Evolutionary conservation across 495 filamentous ascomycete genomes (phyloP).

Genomic region (Penicillium longicatenatum): DNA sequence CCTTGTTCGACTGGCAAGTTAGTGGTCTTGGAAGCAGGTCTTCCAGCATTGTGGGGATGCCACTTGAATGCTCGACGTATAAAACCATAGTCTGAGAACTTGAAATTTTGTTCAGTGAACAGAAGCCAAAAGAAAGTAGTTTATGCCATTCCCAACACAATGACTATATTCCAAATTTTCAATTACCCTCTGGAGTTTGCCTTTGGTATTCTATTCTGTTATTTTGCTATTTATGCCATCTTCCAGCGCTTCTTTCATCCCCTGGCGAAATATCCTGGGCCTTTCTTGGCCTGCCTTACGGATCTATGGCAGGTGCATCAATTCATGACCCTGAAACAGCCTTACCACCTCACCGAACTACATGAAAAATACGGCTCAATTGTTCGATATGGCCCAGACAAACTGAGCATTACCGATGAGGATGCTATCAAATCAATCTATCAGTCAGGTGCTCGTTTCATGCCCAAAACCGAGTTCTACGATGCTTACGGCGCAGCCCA

Average conservation of each 20-base stretch:
- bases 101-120: background rate
- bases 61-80: too few species aligned
- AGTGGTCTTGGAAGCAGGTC: too few species aligned
- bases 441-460: constrained; percentile 11
- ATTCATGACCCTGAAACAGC: constrained; percentile 14
- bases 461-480: constrained; percentile 19
- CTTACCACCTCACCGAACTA: constrained; percentile 12
- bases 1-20: too few species aligned
- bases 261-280: constrained; percentile 13
- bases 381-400: constrained; percentile 17
- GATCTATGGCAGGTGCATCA: constrained; percentile 15
- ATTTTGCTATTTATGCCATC: background rate
- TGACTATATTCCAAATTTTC: background rate
- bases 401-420: constrained; percentile 15
- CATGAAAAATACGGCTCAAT: constrained; percentile 13
- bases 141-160: background rate
- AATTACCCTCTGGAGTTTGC: background rate
- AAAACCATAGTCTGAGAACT: background rate
- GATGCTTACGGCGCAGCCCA: constrained; percentile 18
- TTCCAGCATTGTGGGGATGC: background rate
- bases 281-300: constrained; percentile 14
- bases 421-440: constrained; percentile 14
- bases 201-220: background rate
- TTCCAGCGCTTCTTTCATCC: constrained; percentile 13
- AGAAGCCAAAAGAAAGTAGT: background rate